Conservation (phyloP, 495 filamentous ascomycete species). For the Annulohypoxylon bovei region DNA sequence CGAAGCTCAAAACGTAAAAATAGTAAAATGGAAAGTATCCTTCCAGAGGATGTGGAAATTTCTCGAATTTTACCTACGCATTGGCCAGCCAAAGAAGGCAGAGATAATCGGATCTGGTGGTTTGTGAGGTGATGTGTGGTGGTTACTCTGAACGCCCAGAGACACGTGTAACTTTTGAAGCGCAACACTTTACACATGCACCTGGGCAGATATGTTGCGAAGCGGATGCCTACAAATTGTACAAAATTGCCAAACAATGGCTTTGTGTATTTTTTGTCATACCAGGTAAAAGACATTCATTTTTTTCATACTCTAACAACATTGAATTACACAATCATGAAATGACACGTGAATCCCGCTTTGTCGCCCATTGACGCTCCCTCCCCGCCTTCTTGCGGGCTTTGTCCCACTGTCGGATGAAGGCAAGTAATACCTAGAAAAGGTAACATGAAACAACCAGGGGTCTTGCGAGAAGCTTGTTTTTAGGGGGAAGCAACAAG, state of each 20-base stretch:
- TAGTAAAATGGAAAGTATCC: conserved; percentile 7
- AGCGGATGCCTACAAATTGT: neutral
- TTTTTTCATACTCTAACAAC: conserved; percentile 18
- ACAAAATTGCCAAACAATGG: conserved; percentile 22
- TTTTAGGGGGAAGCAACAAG: conserved; percentile 5
- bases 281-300: conserved; percentile 29
- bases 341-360: conserved; percentile 33
- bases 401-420: conserved; percentile 32
- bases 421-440: conserved; percentile 15
- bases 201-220: neutral
- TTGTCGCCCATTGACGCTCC: conserved; percentile 17
- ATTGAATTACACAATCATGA: conserved; percentile 21
- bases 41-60: conserved; percentile 19
- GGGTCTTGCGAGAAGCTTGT: neutral
- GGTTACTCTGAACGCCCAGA: neutral
- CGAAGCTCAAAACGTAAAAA: conserved; percentile 15
- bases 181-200: conserved; percentile 6
- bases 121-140: conserved; percentile 7
- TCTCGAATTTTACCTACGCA: conserved; percentile 19
- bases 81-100: conserved; percentile 22
- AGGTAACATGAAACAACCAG: conserved; percentile 24
- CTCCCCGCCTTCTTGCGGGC: conserved; percentile 27
- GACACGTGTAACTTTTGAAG: conserved; percentile 26
- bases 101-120: neutral
- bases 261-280: conserved; percentile 19